Evolutionary conservation across 768 basidiomycete genomes (phyloP).

Genomic region (Auricularia cornea): DNA sequence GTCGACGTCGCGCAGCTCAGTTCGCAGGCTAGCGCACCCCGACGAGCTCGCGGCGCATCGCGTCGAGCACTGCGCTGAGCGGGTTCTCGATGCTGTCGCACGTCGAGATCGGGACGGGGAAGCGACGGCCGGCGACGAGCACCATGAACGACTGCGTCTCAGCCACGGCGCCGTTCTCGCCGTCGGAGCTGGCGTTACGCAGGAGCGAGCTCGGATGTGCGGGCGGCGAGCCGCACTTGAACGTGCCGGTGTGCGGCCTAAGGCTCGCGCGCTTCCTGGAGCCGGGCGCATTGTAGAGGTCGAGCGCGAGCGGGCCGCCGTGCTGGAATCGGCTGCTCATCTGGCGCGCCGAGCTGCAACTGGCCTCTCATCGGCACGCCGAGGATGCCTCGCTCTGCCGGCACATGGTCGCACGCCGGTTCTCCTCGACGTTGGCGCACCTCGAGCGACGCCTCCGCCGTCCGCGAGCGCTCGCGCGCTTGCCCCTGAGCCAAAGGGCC

Average conservation of each 20-base stretch:
- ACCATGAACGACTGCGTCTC: conserved; percentile 5
- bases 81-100: conserved; percentile 3
- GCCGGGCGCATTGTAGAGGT: conserved; percentile 44
- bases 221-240: conserved; percentile 6
- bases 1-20: conserved; percentile 64
- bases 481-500: too few species aligned
- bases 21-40: conserved; percentile 43
- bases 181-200: conserved; percentile 42
- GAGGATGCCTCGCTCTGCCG: conserved; percentile 60
- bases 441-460: conserved; percentile 16
- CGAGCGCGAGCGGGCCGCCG: conserved; percentile 34
- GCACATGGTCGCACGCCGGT: conserved; percentile 80
- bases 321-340: conserved; percentile 38
- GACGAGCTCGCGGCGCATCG: conserved; percentile 51
- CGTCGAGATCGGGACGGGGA: conserved; percentile 35
- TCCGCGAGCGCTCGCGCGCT: conserved; percentile 19
- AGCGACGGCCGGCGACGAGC: neutral
- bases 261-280: conserved; percentile 64
- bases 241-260: conserved; percentile 55
- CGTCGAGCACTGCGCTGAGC: conserved; percentile 40
- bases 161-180: conserved; percentile 25
- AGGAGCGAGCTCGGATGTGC: neutral
- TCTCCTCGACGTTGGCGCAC: conserved; percentile 77
- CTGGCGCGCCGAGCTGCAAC: too few species aligned
- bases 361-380: too few species aligned